Base-by-base conservation (phyloP, 768 basidiomycete species). In the Omphalotus guepiniiformis region DNA sequence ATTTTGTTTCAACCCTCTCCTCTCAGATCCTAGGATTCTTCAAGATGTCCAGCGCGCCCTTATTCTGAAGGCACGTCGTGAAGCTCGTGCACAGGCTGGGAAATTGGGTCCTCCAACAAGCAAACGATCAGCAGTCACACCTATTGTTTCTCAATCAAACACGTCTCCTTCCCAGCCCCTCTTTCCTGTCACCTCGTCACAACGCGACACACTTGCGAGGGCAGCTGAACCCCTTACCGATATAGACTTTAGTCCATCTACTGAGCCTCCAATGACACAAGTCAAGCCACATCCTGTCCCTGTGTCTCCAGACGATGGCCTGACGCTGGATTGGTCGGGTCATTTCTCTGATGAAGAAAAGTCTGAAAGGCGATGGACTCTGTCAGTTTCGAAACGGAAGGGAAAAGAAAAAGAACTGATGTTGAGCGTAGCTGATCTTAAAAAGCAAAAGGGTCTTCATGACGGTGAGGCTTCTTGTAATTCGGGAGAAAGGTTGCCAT, bases 1-100 rank as follows among this genome's bases (percentile, higher is more conserved):
- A 18, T 30, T n/a, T 6, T 26, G 28, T 38, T 27, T 23, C 18
- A 49, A 26, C 13, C 18, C 28, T 21, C 41, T 11, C 7, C 19
- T 38, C 32, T 39, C 62, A 91, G 88, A 91, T 67, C 85, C 88
- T n/a, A 75, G 74, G 54, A 83, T 91, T 52, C 61, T 90, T 44
- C 86, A 85, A 60, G 88, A 90, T 52, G 85, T 91, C 5, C 85
- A 89, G 54, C 79, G 80, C 44, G 88, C 85, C 4, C 59, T 91
- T 25, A 80, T 78, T 48, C 65, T 87, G 42, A 88, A 89, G 62
- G 83, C 85, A 22, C 75, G 83, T 39, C 78, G 86, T 22, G 87
- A 88, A 55, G 85, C 85, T 42, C 80, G 86, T 34, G 59, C 78
- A 25, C 66, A 65, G 50, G 57, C 67, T 6, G 45, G 51, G 16